phyloP scores from a whole-genome alignment of 2,329 filamentous ascomycete genomes.

The Coniochaeta sp. region DNA sequence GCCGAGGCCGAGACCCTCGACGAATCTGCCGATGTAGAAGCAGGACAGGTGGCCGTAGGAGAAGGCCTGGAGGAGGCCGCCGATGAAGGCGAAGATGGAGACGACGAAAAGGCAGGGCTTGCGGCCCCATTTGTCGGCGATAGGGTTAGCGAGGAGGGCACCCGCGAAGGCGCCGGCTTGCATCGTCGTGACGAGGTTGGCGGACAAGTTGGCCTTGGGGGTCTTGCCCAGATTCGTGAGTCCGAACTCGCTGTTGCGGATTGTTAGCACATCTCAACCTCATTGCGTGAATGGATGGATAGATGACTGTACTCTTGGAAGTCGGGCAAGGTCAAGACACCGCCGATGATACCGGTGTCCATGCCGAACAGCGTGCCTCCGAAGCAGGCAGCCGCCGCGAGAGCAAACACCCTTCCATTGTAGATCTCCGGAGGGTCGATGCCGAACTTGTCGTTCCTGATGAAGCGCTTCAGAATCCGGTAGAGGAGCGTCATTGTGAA shows the following conservation, averaged over 20 bases:
- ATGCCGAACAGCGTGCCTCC: slow-evolving; percentile 18
- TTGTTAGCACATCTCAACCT: not conserved
- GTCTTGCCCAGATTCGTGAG: slow-evolving; percentile 25
- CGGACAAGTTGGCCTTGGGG: slow-evolving; percentile 13
- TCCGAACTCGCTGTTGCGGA: slow-evolving; percentile 40
- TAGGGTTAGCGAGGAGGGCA: slow-evolving; percentile 14
- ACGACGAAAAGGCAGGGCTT: slow-evolving; percentile 18
- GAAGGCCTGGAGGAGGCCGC: slow-evolving; percentile 23
- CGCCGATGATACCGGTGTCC: slow-evolving; percentile 20
- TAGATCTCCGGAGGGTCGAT: slow-evolving; percentile 60
- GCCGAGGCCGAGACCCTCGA: slow-evolving; percentile 45
- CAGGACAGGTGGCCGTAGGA: slow-evolving; percentile 20
- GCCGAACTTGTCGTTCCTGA: slow-evolving; percentile 1
- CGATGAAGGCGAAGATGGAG: slow-evolving; percentile 18
- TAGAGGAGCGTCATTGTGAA: slow-evolving; percentile 1
- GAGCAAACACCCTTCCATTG: slow-evolving; percentile 58
- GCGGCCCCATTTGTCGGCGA: slow-evolving; percentile 22
- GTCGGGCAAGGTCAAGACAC: slow-evolving; percentile 16
- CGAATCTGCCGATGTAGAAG: slow-evolving; percentile 30
- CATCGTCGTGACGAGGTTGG: slow-evolving; percentile 18
- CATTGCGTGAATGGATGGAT: not conserved
- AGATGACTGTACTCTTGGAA: slow-evolving; percentile 10
- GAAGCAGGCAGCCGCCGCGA: slow-evolving; percentile 46
- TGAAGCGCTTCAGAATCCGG: not conserved
- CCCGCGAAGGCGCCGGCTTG: slow-evolving; percentile 18